Base-by-base conservation (phyloP, 305 asterid species). In the Galium porrigens region DNA sequence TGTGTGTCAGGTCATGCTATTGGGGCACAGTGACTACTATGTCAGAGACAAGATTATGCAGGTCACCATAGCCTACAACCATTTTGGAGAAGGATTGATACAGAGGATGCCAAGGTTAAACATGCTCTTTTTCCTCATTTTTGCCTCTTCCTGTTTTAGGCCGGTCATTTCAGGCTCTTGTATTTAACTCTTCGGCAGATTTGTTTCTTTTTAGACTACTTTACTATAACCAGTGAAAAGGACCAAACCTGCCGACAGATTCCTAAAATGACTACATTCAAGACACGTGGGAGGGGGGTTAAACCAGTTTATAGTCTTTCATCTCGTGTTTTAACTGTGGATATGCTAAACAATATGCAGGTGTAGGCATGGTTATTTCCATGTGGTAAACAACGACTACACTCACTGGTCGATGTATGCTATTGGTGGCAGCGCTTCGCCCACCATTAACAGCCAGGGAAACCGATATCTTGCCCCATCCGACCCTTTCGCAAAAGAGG, bases 401-500 rank as follows among this genome's bases (percentile, higher is more conserved):
- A 88, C 90, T 36, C 87, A 84, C 5, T 88, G 96, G 95, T 81
- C 69, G 62, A 86, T 89, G 95, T 89, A 89, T 72, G 96, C 96
- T 4, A 84, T 88, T 46, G 95, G 96, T 33, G 96, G 96, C 49
- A 88, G 96, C 63, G 96, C 90, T 6, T 64, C 73, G 65, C 96
- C 96, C 55, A 88, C 96, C 46, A 88, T 88, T 63, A 86, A 88
- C 78, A 86, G 92, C 78, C 92, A 88, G 72, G 92, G 96, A 30
- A 88, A 88, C 83, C 72, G 95, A 77, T 88, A 73, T 78, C 83
- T 85, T 14, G 94, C 96, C 67, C 81, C 96, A 4, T 64, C 22
- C 71, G 74, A 86, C 81, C 80, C 70, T 60, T 79, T 64, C 37
- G 90, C 94, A n/a, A 89, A 86, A 76, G 86, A 84, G 95, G 95